A percentile compares a stretch with the other conserved stretches of the same genome.
Conservation (phyloP, 768 basidiomycete genomes). For the Pulveroboletus sp. region DNA sequence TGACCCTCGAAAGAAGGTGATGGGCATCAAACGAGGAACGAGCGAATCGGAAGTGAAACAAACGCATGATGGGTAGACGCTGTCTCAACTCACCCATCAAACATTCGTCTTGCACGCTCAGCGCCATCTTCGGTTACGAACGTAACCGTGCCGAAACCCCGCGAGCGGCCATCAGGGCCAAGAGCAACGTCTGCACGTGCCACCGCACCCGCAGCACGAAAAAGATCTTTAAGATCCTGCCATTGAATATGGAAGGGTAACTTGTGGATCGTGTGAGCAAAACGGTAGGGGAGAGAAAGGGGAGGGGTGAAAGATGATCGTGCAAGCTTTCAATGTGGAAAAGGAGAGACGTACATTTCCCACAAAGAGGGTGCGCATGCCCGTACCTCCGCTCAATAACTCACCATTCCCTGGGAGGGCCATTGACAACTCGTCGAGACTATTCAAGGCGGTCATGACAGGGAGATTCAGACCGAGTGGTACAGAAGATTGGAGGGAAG, state of each 20-base stretch:
- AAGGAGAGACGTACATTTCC: conserved; percentile 67
- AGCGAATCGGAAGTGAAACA: not conserved
- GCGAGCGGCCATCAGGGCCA: conserved; percentile 82
- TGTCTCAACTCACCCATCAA: conserved; percentile 71
- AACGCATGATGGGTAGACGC: not conserved
- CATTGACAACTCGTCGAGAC: conserved; percentile 18
- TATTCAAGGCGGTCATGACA: conserved; percentile 10
- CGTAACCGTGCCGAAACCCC: conserved; percentile 91
- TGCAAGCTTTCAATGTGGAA: conserved; percentile 4
- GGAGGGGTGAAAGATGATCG: not conserved
- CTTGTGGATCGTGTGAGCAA: conserved; percentile 39
- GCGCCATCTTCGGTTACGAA: conserved; percentile 85
- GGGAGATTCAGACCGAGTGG: conserved; percentile 18
- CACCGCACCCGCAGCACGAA: conserved; percentile 87
- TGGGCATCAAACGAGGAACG: not conserved
- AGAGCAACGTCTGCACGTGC: conserved; percentile 89
- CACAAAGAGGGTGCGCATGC: conserved; percentile 70
- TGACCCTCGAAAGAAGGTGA: not conserved
- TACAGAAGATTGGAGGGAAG: conserved; percentile 11
- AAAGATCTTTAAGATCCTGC: conserved; percentile 97
- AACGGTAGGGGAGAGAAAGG: conserved; percentile 3
- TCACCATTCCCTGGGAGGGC: conserved; percentile 17
- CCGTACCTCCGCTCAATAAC: conserved; percentile 27
- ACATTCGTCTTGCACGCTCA: conserved; percentile 78
- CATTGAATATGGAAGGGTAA: conserved; percentile 94